phyloP scores from a whole-genome alignment of 2,329 filamentous ascomycete species.

The Ophiostoma triangulosporum region DNA sequence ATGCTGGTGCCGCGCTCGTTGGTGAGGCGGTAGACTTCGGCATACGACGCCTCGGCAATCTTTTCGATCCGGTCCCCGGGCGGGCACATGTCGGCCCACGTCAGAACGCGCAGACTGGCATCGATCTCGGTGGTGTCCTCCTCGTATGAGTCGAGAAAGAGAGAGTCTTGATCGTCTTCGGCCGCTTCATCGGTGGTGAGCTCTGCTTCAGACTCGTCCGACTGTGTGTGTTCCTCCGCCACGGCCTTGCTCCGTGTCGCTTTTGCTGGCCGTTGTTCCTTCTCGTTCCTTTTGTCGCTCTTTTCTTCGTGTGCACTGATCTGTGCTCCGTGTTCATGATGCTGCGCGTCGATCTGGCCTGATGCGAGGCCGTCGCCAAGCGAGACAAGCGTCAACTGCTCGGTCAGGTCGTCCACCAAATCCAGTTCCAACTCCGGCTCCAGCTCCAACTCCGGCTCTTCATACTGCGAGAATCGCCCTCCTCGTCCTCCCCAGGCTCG shows the following conservation, averaged over 20 bases:
- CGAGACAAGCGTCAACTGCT: conserved; percentile 13
- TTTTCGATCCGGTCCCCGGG: conserved; percentile 41
- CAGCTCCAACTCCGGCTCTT: conserved; percentile 1
- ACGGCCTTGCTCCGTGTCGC: not conserved
- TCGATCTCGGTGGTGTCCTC: conserved; percentile 15
- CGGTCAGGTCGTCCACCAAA: conserved; percentile 14
- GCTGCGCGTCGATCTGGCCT: not conserved
- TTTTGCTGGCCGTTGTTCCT: not conserved
- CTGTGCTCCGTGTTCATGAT: not conserved
- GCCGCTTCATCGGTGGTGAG: not conserved
- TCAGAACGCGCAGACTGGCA: conserved; percentile 28
- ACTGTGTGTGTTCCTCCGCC: too few species aligned
- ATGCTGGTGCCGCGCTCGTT: conserved; percentile 48
- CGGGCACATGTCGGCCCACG: conserved; percentile 46
- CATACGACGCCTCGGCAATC: conserved; percentile 54
- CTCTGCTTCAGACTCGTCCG: not conserved
- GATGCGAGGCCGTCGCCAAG: conserved; percentile 8
- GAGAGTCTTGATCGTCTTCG: not conserved
- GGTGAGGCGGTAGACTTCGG: conserved; percentile 50
- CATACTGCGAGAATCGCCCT: conserved; percentile 8
- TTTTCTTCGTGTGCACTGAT: not conserved
- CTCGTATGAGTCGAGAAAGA: conserved; percentile 2
- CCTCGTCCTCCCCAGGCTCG: not conserved
- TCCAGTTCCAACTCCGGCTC: conserved; percentile 8
- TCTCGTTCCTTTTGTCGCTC: not conserved